These are phyloP conservation scores for Lentinula sp. DNA, from an alignment of 768 basidiomycete genomes.

Conservation along the genomic window DNA sequence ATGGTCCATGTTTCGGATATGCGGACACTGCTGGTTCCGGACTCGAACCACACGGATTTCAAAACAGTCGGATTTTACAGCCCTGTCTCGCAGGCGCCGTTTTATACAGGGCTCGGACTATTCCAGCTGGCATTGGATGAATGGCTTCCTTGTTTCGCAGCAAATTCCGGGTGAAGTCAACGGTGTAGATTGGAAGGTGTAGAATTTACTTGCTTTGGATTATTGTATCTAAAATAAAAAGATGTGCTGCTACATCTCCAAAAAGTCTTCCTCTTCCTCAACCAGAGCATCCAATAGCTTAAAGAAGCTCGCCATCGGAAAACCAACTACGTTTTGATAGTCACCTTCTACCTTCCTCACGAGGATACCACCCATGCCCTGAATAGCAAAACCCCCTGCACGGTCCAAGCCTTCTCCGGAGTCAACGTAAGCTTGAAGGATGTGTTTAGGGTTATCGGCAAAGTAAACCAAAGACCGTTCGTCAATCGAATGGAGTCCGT, in stretches of 20 bases:
- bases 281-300: conserved; percentile 61
- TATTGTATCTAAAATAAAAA: not conserved
- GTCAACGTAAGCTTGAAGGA: conserved; percentile 77
- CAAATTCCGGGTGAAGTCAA: not conserved
- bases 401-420: conserved; percentile 82
- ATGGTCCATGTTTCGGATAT: conserved; percentile 49
- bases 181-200: not conserved
- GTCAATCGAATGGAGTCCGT: conserved; percentile 70
- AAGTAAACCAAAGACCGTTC: conserved; percentile 80
- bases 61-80: conserved; percentile 46
- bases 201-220: not conserved
- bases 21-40: conserved; percentile 38
- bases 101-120: conserved; percentile 39
- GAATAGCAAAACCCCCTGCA: conserved; percentile 93
- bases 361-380: conserved; percentile 82
- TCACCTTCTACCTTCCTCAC: conserved; percentile 86
- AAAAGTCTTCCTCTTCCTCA: conserved; percentile 74
- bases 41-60: conserved; percentile 41
- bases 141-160: conserved; percentile 40
- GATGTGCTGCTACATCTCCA: conserved; percentile 31
- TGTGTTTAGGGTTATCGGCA: conserved; percentile 47
- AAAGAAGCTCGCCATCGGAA: conserved; percentile 85
- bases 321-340: conserved; percentile 88
- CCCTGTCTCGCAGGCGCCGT: conserved; percentile 37
- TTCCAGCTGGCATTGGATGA: conserved; percentile 41